Evolutionary conservation across 2,329 filamentous ascomycete genomes (phyloP).

Genomic region (Penicillium sp.): DNA sequence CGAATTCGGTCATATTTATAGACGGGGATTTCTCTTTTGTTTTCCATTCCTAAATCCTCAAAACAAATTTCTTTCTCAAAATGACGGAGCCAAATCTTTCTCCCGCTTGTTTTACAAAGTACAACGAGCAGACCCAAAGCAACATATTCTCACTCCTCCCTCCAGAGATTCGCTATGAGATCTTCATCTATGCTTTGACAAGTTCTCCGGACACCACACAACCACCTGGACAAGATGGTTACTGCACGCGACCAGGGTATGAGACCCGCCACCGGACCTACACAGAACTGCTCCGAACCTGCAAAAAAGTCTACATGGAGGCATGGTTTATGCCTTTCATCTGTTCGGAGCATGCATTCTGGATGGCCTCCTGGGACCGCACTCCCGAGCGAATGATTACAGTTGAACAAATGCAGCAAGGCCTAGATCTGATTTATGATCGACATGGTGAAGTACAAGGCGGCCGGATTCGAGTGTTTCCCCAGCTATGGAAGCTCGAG

Average conservation of each 20-base stretch:
- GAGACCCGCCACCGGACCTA: slow-evolving; percentile 32
- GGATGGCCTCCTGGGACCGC: slow-evolving; percentile 34
- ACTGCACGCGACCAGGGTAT: background rate
- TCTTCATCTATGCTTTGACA: background rate
- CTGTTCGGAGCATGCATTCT: slow-evolving; percentile 43
- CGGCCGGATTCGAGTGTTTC: slow-evolving; percentile 42
- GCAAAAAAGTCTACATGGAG: slow-evolving; percentile 46
- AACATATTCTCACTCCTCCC: background rate
- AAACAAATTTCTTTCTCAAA: background rate
- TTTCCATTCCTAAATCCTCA: background rate
- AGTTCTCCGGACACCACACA: background rate
- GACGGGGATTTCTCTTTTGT: background rate
- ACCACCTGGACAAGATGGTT: background rate
- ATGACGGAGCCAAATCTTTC: background rate
- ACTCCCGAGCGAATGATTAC: slow-evolving; percentile 29
- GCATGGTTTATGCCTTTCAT: slow-evolving; percentile 47
- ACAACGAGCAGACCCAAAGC: background rate
- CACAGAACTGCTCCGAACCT: slow-evolving; percentile 45
- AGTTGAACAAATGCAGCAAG: slow-evolving; percentile 13
- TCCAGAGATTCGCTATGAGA: background rate
- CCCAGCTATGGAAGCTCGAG: slow-evolving; percentile 46
- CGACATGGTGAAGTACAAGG: slow-evolving; percentile 32
- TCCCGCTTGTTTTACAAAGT: background rate
- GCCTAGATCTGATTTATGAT: slow-evolving; percentile 20
- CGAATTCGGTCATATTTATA: background rate